Base-by-base conservation (phyloP, 441 rosid genomes). In the Populus hybrid region DNA sequence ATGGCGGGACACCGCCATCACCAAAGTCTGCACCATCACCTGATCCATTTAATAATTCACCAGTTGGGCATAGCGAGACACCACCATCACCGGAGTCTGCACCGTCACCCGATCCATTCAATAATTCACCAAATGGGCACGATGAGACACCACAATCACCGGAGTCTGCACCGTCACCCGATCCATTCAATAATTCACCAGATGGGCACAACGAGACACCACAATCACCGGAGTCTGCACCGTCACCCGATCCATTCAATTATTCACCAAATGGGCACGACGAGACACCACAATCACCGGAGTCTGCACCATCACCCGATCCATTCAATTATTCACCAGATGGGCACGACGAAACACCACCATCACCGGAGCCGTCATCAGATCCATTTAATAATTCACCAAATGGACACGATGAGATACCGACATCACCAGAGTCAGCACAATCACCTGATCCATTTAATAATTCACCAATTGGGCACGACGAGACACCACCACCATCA, bases 191-290 rank as follows among this genome's bases (percentile, higher is more conserved):
- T 46, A 1, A 14, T 3, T 11, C 18, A 46, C 53, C 53, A 11
- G 20, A 0, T 46, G 53, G 20, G 3, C 18, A 46, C 0, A 0
- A 0, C 6, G 53, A 46, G 5, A 4, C 53, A 63, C 28, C 67
- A 10, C 28, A 4, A n/a, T 46, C 57, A 46, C 2, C 6, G 53
- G 20, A 11, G 28, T 24, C 34, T n/a, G 36, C 77, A 53, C 77
- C 82, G 6, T 46, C 75, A 75, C 75, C 79, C 0, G 8, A 78
- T 20, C 78, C 81, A 10, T 26, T 21, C 20, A 46, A 46, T 46
- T 4, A 5, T 0, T 14, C 16, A 46, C 57, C 18, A 2, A 7
- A 12, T 46, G 57, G 57, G 2, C 57, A 46, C 0, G 20, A 4
- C 0, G 57, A 46, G 18, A 14, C 6, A 63, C 28, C 28, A 10